phyloP scores from a whole-genome alignment of 805 yeast genomes.

The Helenozyma rhizophorensis region DNA sequence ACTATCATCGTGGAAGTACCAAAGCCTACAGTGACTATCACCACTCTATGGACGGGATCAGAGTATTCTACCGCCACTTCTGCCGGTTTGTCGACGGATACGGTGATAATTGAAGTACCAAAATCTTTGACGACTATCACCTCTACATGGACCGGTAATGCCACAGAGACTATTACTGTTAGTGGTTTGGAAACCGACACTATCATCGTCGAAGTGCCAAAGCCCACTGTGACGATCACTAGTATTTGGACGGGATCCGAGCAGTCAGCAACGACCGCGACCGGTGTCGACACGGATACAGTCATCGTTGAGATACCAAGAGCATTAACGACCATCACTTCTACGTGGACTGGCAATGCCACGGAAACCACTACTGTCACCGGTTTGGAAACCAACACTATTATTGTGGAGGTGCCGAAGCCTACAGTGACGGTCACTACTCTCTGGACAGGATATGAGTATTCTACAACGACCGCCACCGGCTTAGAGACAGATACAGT shows the following conservation, averaged over 20 bases:
- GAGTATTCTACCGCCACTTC: slow-evolving; percentile 1
- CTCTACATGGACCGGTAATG: slow-evolving; percentile 4
- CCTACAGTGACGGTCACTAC: neutral
- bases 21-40: neutral
- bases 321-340: slow-evolving; percentile 3
- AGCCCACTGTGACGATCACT: slow-evolving; percentile 6
- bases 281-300: slow-evolving; percentile 7
- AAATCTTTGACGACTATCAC: slow-evolving; percentile 4
- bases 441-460: slow-evolving; percentile 5
- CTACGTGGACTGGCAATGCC: slow-evolving; percentile 6
- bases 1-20: slow-evolving; percentile 12
- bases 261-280: no score
- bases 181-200: no score
- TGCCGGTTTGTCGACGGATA: slow-evolving; percentile 2
- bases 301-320: slow-evolving; percentile 6
- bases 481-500: neutral
- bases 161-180: slow-evolving; percentile 6
- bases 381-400: no score
- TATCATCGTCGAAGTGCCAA: slow-evolving; percentile 7
- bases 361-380: no score
- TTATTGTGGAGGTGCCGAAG: no score
- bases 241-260: slow-evolving; percentile 10
- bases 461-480: neutral
- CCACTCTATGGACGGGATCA: slow-evolving; percentile 1
- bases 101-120: slow-evolving; percentile 11